Percentiles rank a stretch among this genome's conserved stretches.
Evolutionary conservation across 2,329 filamentous ascomycete genomes (phyloP).

Genomic region (Alternaria alternata): DNA sequence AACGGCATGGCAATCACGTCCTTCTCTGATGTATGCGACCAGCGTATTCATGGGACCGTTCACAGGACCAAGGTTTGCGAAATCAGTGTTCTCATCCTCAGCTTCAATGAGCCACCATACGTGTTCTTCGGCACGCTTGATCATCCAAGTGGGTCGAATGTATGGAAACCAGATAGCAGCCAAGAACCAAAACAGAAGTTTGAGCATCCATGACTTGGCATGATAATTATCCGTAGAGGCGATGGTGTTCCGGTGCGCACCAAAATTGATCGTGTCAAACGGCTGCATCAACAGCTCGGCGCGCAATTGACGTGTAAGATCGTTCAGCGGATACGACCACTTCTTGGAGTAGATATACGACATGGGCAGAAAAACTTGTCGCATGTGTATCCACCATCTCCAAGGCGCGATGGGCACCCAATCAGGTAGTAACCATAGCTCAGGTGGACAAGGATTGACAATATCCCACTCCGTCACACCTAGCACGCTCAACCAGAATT

Average conservation of each 20-base stretch:
- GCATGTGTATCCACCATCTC: constrained; percentile 98
- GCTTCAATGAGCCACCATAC: constrained; percentile 83
- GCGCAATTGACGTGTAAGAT: constrained; percentile 74
- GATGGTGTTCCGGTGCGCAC: constrained; percentile 81
- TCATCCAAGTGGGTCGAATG: constrained; percentile 71
- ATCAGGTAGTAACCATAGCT: constrained; percentile 91
- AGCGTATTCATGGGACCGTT: constrained; percentile 92
- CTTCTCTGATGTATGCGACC: constrained; percentile 83
- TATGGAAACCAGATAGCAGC: constrained; percentile 83
- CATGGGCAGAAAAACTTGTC: constrained; percentile 95
- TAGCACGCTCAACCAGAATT: constrained; percentile 90
- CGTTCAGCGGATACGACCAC: constrained; percentile 79
- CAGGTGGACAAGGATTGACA: constrained; percentile 92
- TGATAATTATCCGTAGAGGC: constrained; percentile 85
- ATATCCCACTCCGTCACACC: constrained; percentile 88
- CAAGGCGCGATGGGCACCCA: constrained; percentile 90
- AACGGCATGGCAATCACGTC: constrained; percentile 75
- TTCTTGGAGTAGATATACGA: constrained; percentile 85
- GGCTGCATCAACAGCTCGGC: constrained; percentile 84
- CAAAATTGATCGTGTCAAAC: constrained; percentile 80
- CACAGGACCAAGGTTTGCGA: constrained; percentile 84
- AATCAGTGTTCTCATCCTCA: constrained; percentile 94
- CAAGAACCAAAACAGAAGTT: constrained; percentile 78
- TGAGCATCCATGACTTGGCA: constrained; percentile 86
- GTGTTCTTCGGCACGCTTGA: constrained; percentile 79